Base-by-base conservation (phyloP, 768 basidiomycete genomes). In the Kwoniella dejecticola region DNA sequence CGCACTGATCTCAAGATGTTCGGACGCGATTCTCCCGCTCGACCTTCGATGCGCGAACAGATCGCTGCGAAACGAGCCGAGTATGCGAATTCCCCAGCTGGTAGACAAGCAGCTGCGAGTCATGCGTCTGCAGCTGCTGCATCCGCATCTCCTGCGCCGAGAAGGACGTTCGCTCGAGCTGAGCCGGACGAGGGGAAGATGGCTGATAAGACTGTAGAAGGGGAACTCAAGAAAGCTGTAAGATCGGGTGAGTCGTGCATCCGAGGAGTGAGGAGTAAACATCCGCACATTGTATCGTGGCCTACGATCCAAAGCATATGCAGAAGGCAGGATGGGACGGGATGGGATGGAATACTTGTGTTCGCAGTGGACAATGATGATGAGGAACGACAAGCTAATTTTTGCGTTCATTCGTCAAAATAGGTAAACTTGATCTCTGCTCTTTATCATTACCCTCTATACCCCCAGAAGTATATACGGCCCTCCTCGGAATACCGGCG, bases 51-150 rank as follows among this genome's bases (percentile, higher is more conserved):
- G 23, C 55, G 68, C 17, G 73, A 74, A 19, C 73, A 74, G 40
- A 74, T 74, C 17, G 73, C 73, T 2, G 73, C 73, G 4, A 69
- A 71, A 42, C 57, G 73, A 15, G 70, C 70, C 2, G 73, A 69
- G 44, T 65, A 60, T 3, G 44, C 36, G 17, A 59, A 64, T 33
- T 44, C 59, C 3, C 58, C 66, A 7, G 27, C 49, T 4, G 64
- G 45, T 10, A 45, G 52, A 42, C 36, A 40, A 13, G 38, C n/a
- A 5, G 61, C 53, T 21, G 48, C 53, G 48, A 21, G 26, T 7
- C n/a, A 49, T 30, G 53, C 54, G 3, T 33, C 42, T 29, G 15
- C 55, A 5, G 45, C 42, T 33, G n/a, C 29, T 24, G 13, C 52
- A 31, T 66, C 59, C 15, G 52, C 41, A 45, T 52, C 48, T 6